Evolutionary conservation across 768 basidiomycete genomes (phyloP), one percentile per base, ranked within the genome.

Genomic region (Kondoa subrosea): DNA sequence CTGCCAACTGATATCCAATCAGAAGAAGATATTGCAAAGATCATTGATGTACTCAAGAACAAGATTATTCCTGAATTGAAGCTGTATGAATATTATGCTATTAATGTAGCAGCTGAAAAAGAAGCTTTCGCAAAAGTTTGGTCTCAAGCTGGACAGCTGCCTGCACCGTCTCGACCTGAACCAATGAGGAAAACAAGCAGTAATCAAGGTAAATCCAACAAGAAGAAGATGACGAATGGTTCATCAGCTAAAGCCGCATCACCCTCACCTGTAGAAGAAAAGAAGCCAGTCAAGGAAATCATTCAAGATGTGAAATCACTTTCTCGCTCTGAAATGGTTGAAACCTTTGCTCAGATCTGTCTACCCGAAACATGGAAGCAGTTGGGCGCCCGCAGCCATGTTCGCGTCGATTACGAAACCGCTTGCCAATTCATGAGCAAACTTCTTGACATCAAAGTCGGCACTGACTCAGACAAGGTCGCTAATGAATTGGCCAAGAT

Each of bases 1-100:
- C 81, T 99, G 0, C 91, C 95, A 0, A 87, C 85, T 1, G 75
- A 67, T 29, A 78, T 99, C 71, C 80, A 78, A 4, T 86, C 85
- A 0, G 78, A 83, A 62, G 72, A 78, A 56, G 93, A 99, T 74
- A 77, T 99, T 66, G 81, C 85, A 65, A 74, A 75, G 1, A 80
- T 99, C 69, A 80, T 87, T 58, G 73, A 75, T 25, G 86, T 85
- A 27, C 84, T 97, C 70, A 75, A 81, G 56, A 76, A 81, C 12
- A 80, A 82, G 30, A 73, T 91, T 70, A 83, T 86, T 68, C 79
- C 78, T 1, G 34, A 66, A 16, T 83, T 87, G 64, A 81, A 88
- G 29, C 77, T 97, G 26, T 99, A 90, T 89, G 87, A 97, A 74
- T 99, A 86, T 79, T 99, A 97, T 76, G 87, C 92, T 25, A 80